Conservation (phyloP, 2,329 filamentous ascomycete genomes). For the Trichoderma cornu-damae region DNA sequence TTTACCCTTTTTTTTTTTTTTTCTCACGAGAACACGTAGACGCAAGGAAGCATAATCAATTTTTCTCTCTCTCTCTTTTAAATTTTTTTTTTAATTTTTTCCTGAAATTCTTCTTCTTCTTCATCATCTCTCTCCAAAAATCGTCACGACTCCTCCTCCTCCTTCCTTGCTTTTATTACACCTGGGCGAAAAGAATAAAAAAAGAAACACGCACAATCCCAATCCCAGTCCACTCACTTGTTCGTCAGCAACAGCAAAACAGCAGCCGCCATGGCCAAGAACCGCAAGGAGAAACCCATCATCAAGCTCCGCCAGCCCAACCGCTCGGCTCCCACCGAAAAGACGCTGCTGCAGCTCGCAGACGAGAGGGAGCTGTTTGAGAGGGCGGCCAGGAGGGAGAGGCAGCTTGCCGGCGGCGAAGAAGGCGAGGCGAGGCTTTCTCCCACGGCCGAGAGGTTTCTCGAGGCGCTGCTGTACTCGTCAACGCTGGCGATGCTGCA, state of each 20-base stretch:
- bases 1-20: too few species aligned
- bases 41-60: not conserved
- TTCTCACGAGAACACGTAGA: slow-evolving; percentile 12
- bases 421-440: slow-evolving; percentile 35
- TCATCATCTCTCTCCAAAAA: too few species aligned
- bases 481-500: slow-evolving; percentile 65
- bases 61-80: too few species aligned
- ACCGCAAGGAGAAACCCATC: slow-evolving; percentile 50
- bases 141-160: too few species aligned
- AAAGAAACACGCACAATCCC: not conserved
- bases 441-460: slow-evolving; percentile 45
- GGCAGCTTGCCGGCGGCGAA: slow-evolving; percentile 28
- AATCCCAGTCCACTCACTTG: too few species aligned
- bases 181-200: not conserved
- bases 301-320: slow-evolving; percentile 67
- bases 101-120: not conserved
- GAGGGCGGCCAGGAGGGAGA: slow-evolving; percentile 39
- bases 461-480: slow-evolving; percentile 55
- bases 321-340: slow-evolving; percentile 53
- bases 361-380: slow-evolving; percentile 57
- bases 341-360: slow-evolving; percentile 70
- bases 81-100: too few species aligned
- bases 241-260: too few species aligned
- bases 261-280: slow-evolving; percentile 41
- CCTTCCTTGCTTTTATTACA: too few species aligned